Base-by-base conservation (phyloP, 345 rosid species). In the Eucalyptus regnans region DNA sequence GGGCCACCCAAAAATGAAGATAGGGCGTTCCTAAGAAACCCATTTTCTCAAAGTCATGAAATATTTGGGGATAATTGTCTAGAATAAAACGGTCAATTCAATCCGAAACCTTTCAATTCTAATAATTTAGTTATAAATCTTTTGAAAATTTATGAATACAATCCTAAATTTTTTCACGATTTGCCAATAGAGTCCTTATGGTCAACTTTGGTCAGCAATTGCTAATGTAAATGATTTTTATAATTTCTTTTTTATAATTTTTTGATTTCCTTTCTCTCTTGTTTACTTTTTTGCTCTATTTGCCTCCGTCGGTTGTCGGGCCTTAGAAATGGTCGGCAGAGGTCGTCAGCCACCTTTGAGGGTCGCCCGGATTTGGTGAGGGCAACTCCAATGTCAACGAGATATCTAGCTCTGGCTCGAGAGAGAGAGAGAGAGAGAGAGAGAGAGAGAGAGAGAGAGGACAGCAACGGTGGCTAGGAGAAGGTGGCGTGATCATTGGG, bases 141-240 rank as follows among this genome's bases (percentile, higher is more conserved):
- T 13, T 13, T 62, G 3, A 62, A 3, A 13, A 68, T 16, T 18
- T 8, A 20, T 4, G 2, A 17, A 68, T 33, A 12, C 18, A 37
- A 9, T 1, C 11, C n/a, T 25, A 23, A 25, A 25, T 0, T 5
- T 68, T 7, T 64, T n/a, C 1, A n/a, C 0, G 0, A 68, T 31
- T 18, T 4, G 44, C 2, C 23, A 33, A 68, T 33, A 11, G 20
- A 33, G 5, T 37, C 0, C 0, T 31, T 64, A 1, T 2, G 1
- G 6, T 2, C 33, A 66, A 66, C 8, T 66, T 66, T 66, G 22
- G 1, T n/a, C 0, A 0, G 1, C 31, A 66, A 66, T 31, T 18
- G 1, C 8, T 8, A 9, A 31, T 2, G 22, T 66, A 16, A 9
- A 66, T 5, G 9, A 16, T 66, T 31, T 7, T 31, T 16, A 31